These are phyloP conservation scores for Colletotrichum costaricense DNA, from an alignment of 2,329 filamentous ascomycete genomes.

Conservation along the genomic window DNA sequence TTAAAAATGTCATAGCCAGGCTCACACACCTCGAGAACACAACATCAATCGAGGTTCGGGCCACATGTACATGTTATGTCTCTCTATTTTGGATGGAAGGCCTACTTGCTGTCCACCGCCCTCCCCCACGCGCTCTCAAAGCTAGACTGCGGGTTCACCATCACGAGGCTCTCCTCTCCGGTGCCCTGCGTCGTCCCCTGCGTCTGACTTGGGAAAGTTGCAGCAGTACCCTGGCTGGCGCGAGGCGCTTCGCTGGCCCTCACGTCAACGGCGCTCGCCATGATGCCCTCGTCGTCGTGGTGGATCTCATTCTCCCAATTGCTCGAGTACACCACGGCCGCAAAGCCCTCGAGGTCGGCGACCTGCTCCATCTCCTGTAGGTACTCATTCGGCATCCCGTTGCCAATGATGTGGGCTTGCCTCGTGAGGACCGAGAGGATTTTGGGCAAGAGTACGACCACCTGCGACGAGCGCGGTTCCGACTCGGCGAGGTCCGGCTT, in stretches of 20 bases:
- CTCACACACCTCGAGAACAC: background rate
- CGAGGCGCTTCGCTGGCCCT: slow-evolving; percentile 39
- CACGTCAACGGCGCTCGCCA: slow-evolving; percentile 51
- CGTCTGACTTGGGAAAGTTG: slow-evolving; percentile 33
- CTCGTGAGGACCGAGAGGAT: slow-evolving; percentile 89
- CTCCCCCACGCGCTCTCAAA: slow-evolving; percentile 80
- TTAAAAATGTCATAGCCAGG: slow-evolving; percentile 1
- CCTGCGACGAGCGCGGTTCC: slow-evolving; percentile 62
- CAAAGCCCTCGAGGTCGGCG: slow-evolving; percentile 82
- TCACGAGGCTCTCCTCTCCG: slow-evolving; percentile 63
- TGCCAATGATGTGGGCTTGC: slow-evolving; percentile 90
- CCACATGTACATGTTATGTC: background rate
- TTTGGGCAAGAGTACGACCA: slow-evolving; percentile 78
- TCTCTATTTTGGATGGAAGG: background rate
- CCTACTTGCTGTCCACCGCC: slow-evolving; percentile 58
- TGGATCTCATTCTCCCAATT: slow-evolving; percentile 79
- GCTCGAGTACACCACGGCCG: slow-evolving; percentile 87
- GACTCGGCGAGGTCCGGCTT: slow-evolving; percentile 47
- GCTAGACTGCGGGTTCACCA: slow-evolving; percentile 61
- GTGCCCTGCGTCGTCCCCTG: slow-evolving; percentile 40
- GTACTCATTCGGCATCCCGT: slow-evolving; percentile 78
- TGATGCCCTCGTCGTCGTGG: slow-evolving; percentile 52
- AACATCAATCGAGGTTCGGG: background rate
- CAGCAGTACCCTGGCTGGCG: slow-evolving; percentile 38
- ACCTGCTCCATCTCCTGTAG: slow-evolving; percentile 81